Conservation (phyloP, 169 alveolate genomes). For the Cryptosporidium andersoni region DNA sequence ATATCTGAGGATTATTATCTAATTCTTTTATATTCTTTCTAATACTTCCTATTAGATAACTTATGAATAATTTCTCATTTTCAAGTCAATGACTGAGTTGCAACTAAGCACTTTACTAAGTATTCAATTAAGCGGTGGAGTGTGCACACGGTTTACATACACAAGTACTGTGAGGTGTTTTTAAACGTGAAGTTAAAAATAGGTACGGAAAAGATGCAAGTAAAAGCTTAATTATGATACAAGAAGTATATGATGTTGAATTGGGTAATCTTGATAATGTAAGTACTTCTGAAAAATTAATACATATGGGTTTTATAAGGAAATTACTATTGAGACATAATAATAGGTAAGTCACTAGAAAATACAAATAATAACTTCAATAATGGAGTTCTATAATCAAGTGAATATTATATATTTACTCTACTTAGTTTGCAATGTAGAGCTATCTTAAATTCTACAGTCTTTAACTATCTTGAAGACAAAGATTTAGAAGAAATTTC, state of each 20-base stretch:
- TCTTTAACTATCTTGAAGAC: constrained; percentile 26
- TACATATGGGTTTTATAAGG: constrained; percentile 45
- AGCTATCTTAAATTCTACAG: constrained; percentile 12
- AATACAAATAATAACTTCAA: no score
- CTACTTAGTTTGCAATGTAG: constrained; percentile 14
- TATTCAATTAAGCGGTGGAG: no score
- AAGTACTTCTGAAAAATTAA: background rate
- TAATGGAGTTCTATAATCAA: background rate
- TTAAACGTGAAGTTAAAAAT: background rate
- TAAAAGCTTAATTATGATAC: background rate
- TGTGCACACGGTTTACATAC: background rate
- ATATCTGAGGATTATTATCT: no score
- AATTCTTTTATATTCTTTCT: no score
- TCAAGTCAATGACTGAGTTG: no score
- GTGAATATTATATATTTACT: background rate
- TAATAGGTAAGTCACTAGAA: constrained; percentile 37
- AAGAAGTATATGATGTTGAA: background rate
- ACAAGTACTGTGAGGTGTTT: background rate
- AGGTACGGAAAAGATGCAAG: background rate
- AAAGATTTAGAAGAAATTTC: constrained; percentile 42
- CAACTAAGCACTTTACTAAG: no score
- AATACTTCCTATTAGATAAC: no score
- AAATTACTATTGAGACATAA: constrained; percentile 12
- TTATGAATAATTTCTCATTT: no score
- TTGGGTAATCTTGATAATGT: background rate